Evolutionary conservation across 2,329 filamentous ascomycete genomes (phyloP).

Genomic region (Aspergillus udagawae): DNA sequence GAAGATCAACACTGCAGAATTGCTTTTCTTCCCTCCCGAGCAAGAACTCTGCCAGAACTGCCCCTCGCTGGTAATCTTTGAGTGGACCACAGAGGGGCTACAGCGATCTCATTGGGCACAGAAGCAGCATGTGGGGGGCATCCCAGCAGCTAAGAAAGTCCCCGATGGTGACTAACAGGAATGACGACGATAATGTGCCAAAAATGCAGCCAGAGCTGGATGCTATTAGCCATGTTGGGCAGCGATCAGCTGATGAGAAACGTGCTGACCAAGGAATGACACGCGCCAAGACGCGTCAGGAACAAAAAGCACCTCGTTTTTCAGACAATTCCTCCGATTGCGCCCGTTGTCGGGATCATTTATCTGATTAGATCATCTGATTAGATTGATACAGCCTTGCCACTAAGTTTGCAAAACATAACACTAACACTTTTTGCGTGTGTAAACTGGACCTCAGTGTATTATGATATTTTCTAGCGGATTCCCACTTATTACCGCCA

Average conservation of each 20-base stretch:
- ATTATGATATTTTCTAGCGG: no score
- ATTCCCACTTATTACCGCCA: not conserved
- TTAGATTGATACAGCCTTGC: conserved; percentile 13
- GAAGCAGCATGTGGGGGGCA: no score
- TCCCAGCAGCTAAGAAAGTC: not conserved
- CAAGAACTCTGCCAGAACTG: not conserved
- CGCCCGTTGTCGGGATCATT: conserved; percentile 15
- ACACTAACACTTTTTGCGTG: no score
- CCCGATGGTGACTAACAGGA: not conserved
- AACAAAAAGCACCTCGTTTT: not conserved
- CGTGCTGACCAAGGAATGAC: not conserved
- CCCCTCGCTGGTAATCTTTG: not conserved
- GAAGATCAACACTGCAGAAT: not conserved
- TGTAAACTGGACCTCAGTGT: no score
- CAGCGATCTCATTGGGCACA: not conserved
- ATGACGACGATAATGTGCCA: not conserved
- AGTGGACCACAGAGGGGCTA: not conserved
- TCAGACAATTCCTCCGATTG: not conserved
- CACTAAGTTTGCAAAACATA: not conserved
- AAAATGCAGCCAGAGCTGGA: not conserved
- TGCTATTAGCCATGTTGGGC: not conserved
- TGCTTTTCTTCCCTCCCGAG: not conserved
- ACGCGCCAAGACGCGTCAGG: not conserved
- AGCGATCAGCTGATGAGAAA: not conserved
- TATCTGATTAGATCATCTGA: conserved; percentile 29